Evolutionary conservation across 352 stramenopile genomes (phyloP).

Genomic region (Phytophthora idaei): DNA sequence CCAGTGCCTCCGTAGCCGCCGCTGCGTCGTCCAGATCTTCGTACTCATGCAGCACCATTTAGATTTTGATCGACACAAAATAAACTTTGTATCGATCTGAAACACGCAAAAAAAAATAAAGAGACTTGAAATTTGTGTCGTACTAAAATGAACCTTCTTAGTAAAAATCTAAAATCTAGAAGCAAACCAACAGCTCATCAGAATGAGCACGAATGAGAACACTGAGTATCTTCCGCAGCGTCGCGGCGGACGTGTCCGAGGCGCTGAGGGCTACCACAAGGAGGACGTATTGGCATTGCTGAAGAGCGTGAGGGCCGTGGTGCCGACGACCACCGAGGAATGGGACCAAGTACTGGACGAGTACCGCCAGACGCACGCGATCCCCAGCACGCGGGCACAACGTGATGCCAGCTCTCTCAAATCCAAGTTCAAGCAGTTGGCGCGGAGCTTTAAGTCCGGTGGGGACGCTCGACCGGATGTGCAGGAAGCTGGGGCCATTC

Average conservation of each 20-base stretch:
- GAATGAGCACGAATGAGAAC: slow-evolving; percentile 16
- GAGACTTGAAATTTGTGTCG: background rate
- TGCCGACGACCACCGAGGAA: slow-evolving; percentile 26
- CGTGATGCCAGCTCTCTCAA: slow-evolving; percentile 34
- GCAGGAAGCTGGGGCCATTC: slow-evolving; percentile 21
- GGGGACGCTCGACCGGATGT: slow-evolving; percentile 10
- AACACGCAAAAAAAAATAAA: no score
- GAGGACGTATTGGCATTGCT: slow-evolving; percentile 34
- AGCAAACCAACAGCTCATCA: background rate
- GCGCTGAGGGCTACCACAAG: slow-evolving; percentile 41
- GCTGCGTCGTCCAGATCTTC: slow-evolving; percentile 15
- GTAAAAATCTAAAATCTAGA: slow-evolving; percentile 6
- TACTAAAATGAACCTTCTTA: background rate
- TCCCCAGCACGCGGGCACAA: slow-evolving; percentile 26
- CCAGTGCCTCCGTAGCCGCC: slow-evolving; percentile 17
- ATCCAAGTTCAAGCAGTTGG: slow-evolving; percentile 43
- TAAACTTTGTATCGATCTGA: no score
- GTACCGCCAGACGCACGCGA: slow-evolving; percentile 36
- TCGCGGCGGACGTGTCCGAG: slow-evolving; percentile 33
- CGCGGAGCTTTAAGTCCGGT: slow-evolving; percentile 11
- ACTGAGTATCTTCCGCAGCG: slow-evolving; percentile 19
- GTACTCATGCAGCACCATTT: slow-evolving; percentile 27
- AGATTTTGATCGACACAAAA: background rate
- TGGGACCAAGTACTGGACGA: slow-evolving; percentile 36
- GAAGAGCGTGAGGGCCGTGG: slow-evolving; percentile 14